Evolutionary conservation across 2,329 filamentous ascomycete genomes (phyloP), one percentile per base, ranked within the genome.

Genomic region (Cadophora sp.): DNA sequence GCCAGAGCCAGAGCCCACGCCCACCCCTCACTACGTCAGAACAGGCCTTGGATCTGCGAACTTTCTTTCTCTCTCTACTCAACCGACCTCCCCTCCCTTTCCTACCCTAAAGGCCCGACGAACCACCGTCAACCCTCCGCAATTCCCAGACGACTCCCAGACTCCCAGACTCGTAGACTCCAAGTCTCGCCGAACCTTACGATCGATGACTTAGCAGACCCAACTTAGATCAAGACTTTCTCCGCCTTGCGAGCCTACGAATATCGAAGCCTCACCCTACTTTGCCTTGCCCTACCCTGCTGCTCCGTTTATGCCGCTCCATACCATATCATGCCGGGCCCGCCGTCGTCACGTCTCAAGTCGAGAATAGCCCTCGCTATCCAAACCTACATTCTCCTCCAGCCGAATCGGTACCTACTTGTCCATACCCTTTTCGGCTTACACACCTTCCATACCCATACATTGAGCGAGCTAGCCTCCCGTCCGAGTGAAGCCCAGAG

Each of bases 401-500:
- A 5, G 16, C 31, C 24, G 22, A 24, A 48, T 48, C 59, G 37
- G 51, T 31, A 55, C 26, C 51, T 48, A 24, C 40, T n/a, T 62
- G 19, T 48, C 59, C 40, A 46, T 31, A 22, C 59, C 37, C 31
- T 22, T 62, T 27, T 40, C 59, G 16, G 37, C 37, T 40, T 43
- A 12, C 58, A 26, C 31, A n/a, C 31, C 34, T 12, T n/a, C 12
- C 22, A 27, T 8, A 22, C 22, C 31, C 34, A 7, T 40, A 26
- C 27, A 26, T 3, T 37, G n/a, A 37, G 5, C 16, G 12, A 22
- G 46, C 29, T 63, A 53, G 14, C 11, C 22, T 40, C 6, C 43
- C 22, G 24, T 60, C 37, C 56, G 24, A 29, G 34, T 26, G 59
- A 62, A 62, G 59, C 31, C 59, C 59, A n/a, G n/a, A n/a, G n/a